Evolutionary conservation across 73 alveolate species (phyloP).

Genomic region (Paramecium biaurelia): DNA sequence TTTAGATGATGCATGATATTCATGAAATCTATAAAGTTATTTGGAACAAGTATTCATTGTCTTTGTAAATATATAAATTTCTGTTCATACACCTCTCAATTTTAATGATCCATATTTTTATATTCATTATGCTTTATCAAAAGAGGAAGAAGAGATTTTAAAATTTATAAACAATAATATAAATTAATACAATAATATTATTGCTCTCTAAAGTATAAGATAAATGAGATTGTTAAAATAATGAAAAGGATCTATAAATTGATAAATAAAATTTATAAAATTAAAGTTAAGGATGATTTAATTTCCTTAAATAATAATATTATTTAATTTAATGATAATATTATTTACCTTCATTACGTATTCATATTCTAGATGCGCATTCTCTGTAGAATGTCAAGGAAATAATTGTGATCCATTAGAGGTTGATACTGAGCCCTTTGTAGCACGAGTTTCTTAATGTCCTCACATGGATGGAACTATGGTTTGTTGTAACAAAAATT

Average conservation of each 20-base stretch:
- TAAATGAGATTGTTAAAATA: not conserved
- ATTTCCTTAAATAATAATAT: not conserved
- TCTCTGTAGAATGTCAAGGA: not conserved
- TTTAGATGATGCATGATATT: not conserved
- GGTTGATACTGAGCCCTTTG: slow-evolving; percentile 22
- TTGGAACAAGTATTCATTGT: too few relatives aligned
- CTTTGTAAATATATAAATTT: not conserved
- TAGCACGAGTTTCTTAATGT: not conserved
- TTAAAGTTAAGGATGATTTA: not conserved
- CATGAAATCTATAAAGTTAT: not conserved
- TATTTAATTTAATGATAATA: not conserved
- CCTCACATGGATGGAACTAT: not conserved
- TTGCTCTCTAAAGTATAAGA: too few relatives aligned
- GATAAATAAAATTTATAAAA: not conserved
- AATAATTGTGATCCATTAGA: slow-evolving; percentile 11
- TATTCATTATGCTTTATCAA: not conserved
- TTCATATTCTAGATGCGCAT: not conserved
- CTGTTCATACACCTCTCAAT: not conserved
- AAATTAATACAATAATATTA: too few relatives aligned
- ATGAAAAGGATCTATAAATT: not conserved
- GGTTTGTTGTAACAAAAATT: not conserved
- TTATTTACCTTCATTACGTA: not conserved
- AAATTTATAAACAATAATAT: too few relatives aligned
- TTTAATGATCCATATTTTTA: not conserved
- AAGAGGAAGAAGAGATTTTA: not conserved